Evolutionary conservation across 208 protist genomes (phyloP), one percentile per base, ranked within the genome.

Genomic region (Kentomonas sorsogonicus): DNA sequence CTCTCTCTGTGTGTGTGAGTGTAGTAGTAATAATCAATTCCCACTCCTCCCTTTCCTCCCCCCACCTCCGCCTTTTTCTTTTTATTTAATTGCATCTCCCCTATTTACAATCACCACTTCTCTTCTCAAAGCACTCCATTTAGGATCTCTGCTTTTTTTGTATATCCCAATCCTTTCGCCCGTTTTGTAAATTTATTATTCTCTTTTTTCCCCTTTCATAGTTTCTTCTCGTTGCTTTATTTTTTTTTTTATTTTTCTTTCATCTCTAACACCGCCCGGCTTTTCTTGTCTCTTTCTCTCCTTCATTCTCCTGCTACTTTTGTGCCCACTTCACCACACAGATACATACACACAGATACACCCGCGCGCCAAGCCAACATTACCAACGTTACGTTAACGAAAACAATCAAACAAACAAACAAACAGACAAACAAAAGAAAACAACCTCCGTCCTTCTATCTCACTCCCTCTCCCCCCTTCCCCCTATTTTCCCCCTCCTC

Each of bases 221-320:
- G 11, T 9, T 29, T 58, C 2, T 45, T 33, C n/a, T 48, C 54
- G 39, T 39, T 51, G 16, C 25, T 63, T 40, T 44, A 34, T 46
- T 36, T n/a, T 55, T 44, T 66, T 54, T 53, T 26, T 20, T 43
- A n/a, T 48, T 27, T 27, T 61, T 54, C n/a, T n/a, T 51, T 52
- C n/a, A 15, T 56, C 18, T 40, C 40, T 41, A 27, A 18, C 41
- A 52, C 22, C 44, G 9, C n/a, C 30, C 22, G 33, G 23, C 34
- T 43, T 61, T 61, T 57, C 44, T 43, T 50, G 11, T 45, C 50
- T 62, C 50, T 36, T 46, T 52, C 15, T 56, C n/a, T 40, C 31
- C 16, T 45, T 40, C 31, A 23, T 16, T 63, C 29, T 26, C 40
- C 16, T 39, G 29, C 10, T 43, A 11, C n/a, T 43, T 33, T 40